These are phyloP conservation scores for Sutorius australiensis DNA, from an alignment of 768 basidiomycete genomes.

Conservation along the genomic window DNA sequence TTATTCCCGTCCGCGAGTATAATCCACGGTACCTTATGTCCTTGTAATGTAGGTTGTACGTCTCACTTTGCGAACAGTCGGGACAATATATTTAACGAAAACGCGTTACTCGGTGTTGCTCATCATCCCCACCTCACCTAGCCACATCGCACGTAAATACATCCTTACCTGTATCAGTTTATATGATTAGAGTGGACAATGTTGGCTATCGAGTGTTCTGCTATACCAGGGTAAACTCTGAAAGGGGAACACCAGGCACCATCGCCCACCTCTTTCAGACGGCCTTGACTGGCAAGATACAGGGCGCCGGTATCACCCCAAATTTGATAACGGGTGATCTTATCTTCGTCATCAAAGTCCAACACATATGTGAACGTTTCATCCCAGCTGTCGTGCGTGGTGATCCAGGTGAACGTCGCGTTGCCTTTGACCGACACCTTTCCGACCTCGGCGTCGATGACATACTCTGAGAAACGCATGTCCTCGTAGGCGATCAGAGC, in stretches of 20 bases:
- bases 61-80: slow-evolving; percentile 4
- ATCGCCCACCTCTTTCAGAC: slow-evolving; percentile 26
- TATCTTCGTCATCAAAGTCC: slow-evolving; percentile 55
- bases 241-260: neutral
- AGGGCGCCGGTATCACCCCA: slow-evolving; percentile 69
- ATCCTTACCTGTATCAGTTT: slow-evolving; percentile 16
- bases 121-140: neutral
- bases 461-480: slow-evolving; percentile 52
- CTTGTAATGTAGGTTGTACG: slow-evolving; percentile 17
- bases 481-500: slow-evolving; percentile 46
- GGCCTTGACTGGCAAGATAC: slow-evolving; percentile 55
- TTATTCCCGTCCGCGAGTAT: neutral
- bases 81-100: slow-evolving; percentile 7
- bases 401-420: slow-evolving; percentile 55
- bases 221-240: neutral
- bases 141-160: slow-evolving; percentile 2
- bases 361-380: slow-evolving; percentile 59
- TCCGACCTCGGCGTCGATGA: slow-evolving; percentile 46
- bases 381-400: slow-evolving; percentile 52
- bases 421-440: slow-evolving; percentile 54
- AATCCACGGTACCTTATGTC: slow-evolving; percentile 15
- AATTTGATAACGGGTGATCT: slow-evolving; percentile 57
- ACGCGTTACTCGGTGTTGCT: neutral
- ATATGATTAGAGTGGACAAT: neutral
- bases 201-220: slow-evolving; percentile 1